Evolutionary conservation across 805 yeast genomes (phyloP).

Genomic region (Isabelozyma gotoi): DNA sequence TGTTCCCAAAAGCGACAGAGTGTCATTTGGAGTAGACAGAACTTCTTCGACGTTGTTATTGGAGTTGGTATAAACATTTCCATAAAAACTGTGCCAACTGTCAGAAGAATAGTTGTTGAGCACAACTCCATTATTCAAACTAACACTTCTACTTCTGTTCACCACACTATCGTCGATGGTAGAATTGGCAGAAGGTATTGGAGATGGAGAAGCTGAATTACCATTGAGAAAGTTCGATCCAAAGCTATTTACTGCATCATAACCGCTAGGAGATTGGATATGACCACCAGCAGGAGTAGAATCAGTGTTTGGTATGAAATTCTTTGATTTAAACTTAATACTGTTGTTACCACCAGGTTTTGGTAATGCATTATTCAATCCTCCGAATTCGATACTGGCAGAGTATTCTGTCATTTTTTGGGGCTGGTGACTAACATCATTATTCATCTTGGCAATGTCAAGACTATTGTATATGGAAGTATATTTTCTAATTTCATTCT

Average conservation of each 20-base stretch:
- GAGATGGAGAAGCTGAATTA: conserved; percentile 1
- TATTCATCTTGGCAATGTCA: conserved; percentile 24
- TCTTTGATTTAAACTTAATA: neutral
- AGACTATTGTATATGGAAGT: conserved; percentile 23
- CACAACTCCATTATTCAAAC: neutral
- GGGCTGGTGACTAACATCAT: conserved; percentile 29
- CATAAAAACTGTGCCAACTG: conserved; percentile 10
- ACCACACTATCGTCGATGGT: neutral
- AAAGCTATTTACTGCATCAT: neutral
- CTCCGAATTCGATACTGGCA: conserved; percentile 41
- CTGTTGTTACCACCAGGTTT: conserved; percentile 6
- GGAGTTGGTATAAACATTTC: conserved; percentile 16
- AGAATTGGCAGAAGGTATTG: neutral
- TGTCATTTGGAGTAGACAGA: neutral
- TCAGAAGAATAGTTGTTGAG: neutral
- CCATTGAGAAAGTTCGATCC: neutral
- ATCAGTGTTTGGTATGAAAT: no score
- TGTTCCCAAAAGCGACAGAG: no score
- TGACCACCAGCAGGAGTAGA: neutral
- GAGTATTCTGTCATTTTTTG: conserved; percentile 30
- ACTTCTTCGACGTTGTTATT: conserved; percentile 3
- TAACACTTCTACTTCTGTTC: neutral
- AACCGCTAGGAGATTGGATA: no score
- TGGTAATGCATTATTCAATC: conserved; percentile 27
- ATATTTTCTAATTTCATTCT: conserved; percentile 28